phyloP scores from a whole-genome alignment of 257 asterid genomes.

The Galeopsis tetrahit region DNA sequence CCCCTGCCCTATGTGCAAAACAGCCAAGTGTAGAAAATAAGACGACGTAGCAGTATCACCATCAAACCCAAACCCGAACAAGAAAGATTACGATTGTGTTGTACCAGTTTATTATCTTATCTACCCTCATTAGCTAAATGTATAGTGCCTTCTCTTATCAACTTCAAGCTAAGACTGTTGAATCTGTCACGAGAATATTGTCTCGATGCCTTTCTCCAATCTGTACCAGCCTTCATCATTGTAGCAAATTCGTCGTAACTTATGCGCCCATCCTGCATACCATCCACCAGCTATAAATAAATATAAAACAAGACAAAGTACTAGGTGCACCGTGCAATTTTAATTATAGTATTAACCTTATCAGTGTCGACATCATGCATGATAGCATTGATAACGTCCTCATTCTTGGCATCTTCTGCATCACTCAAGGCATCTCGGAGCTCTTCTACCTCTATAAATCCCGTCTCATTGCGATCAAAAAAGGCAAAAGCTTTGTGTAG shows the following conservation, averaged over 20 bases:
- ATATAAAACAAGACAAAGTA: no score
- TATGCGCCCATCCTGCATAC: slow-evolving; percentile 38
- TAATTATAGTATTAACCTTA: slow-evolving; percentile 4
- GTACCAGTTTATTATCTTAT: background rate
- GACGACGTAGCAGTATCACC: no score
- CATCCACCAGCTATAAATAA: no score
- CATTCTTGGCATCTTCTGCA: slow-evolving; percentile 53
- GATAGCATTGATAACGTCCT: slow-evolving; percentile 59
- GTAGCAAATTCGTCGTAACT: background rate
- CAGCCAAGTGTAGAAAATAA: background rate
- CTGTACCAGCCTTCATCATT: slow-evolving; percentile 10
- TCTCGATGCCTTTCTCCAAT: slow-evolving; percentile 11
- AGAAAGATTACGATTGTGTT: background rate
- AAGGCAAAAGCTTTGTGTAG: slow-evolving; percentile 61
- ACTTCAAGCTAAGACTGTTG: slow-evolving; percentile 8
- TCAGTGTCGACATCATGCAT: slow-evolving; percentile 70
- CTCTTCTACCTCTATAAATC: slow-evolving; percentile 67
- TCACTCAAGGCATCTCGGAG: slow-evolving; percentile 56
- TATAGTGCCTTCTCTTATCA: background rate
- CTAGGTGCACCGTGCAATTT: no score
- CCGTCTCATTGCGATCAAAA: slow-evolving; percentile 54
- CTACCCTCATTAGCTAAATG: background rate
- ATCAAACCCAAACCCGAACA: no score
- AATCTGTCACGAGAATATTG: slow-evolving; percentile 8
- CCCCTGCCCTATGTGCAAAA: background rate